phyloP scores from a whole-genome alignment of 1,284 basidiomycete genomes.

The Laetiporus sulphureus region DNA sequence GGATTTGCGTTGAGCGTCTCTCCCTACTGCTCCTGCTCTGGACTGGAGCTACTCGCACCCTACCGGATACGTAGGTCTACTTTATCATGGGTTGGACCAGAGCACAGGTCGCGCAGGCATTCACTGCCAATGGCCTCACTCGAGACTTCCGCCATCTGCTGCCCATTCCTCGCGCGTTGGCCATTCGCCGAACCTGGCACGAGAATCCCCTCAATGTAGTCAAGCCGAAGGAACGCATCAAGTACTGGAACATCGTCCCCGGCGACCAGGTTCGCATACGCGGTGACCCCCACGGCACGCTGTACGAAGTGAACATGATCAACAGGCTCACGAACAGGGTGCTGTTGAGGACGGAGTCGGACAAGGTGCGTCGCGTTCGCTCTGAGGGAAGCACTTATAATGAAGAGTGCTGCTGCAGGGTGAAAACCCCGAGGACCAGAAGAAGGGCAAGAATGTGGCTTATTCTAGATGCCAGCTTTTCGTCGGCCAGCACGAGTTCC shows the following conservation, averaged over 20 bases:
- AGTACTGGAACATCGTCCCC: slow-evolving; percentile 80
- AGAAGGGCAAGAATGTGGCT: slow-evolving; percentile 46
- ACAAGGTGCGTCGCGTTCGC: slow-evolving; percentile 32
- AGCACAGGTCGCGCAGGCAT: not conserved
- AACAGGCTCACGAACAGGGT: slow-evolving; percentile 70
- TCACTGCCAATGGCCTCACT: slow-evolving; percentile 23
- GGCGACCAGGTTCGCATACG: slow-evolving; percentile 71
- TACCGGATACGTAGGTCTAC: not conserved
- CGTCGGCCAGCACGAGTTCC: slow-evolving; percentile 58
- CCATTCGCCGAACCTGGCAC: slow-evolving; percentile 24
- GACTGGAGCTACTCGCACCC: too few relatives aligned
- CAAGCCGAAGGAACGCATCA: slow-evolving; percentile 62
- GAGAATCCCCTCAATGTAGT: slow-evolving; percentile 42
- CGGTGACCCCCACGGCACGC: slow-evolving; percentile 49
- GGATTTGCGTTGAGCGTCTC: too few relatives aligned
- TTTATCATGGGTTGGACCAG: not conserved
- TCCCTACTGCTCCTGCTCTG: too few relatives aligned
- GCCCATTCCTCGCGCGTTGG: slow-evolving; percentile 42
- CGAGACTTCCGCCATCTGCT: slow-evolving; percentile 60
- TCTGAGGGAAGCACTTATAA: too few relatives aligned
- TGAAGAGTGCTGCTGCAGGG: not conserved
- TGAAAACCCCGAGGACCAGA: slow-evolving; percentile 22
- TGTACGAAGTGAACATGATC: slow-evolving; percentile 66
- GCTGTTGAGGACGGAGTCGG: slow-evolving; percentile 47
- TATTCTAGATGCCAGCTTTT: slow-evolving; percentile 75